Evolutionary conservation across 2,329 filamentous ascomycete species (phyloP), one percentile per base, ranked within the genome.

Genomic region (Coleophoma crateriformis): DNA sequence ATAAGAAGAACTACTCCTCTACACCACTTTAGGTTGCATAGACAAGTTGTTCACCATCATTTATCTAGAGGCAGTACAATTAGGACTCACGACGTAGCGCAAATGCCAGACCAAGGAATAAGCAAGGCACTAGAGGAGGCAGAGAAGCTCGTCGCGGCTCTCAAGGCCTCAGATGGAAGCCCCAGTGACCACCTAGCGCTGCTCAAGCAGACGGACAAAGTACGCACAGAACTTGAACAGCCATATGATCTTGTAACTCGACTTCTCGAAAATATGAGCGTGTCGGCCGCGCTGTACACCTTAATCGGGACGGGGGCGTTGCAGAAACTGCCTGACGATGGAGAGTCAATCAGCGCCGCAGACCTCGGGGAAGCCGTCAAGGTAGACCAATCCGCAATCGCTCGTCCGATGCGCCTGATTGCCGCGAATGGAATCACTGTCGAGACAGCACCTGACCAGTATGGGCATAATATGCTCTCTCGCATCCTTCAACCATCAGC

Each of bases 391-490:
- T 65, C 66, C 13, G 61, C 63, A 17, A 61, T 70, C 39, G 52
- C 63, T 14, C 61, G 68, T 3, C 43, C 58, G 20, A 62, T 66
- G 53, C 67, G 65, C 8, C 56, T 67, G 4, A 55, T 58, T 40
- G 47, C 67, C 15, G 61, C 53, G 19, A 57, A 61, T 47, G 67
- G 66, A 17, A 50, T 68, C 37, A 64, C 63, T 38, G 39, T 33
- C 14, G 64, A 69, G 50, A 61, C 61, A 1, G 58, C 51, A 0
- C 54, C 60, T 2, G 59, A 65, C 50, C 54, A 54, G 7, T 69
- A 68, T 47, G 60, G 63, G 13, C 64, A 67, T 44, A 69, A 67
- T 32, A 49, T 53, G n/a, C 54, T 64, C 33, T 67, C 65, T 0
- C 58, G 53, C 22, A 52, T 58, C 7, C 55, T 66, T 39, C 55